Base-by-base conservation (phyloP, 2,329 filamentous ascomycete genomes). In the Colletotrichum euphorbiae region DNA sequence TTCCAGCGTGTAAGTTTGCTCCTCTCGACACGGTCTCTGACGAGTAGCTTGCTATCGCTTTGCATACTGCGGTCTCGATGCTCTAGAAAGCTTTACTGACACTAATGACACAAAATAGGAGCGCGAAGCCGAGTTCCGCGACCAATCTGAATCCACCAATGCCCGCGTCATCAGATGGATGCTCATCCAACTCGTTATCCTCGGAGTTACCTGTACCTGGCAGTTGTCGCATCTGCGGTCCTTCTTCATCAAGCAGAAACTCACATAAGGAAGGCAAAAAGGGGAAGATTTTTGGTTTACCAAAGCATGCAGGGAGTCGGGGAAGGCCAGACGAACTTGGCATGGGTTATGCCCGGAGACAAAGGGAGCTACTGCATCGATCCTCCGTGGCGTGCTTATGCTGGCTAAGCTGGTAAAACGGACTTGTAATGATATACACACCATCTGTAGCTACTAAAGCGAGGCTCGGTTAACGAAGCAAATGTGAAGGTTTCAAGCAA, bases 171-270 rank as follows among this genome's bases (percentile, higher is more conserved):
- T 98, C 57, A 90, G 94, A 74, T 99, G 96, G 95, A 95, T 96
- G 73, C 77, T 98, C 72, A 91, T 98, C 73, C 96, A 99, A 81
- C 84, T 98, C 69, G 87, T 90, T 59, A 89, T 98, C 42, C 85
- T 99, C 61, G 93, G 90, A 62, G 85, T 91, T 63, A 97, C 96
- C 38, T 99, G 96, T 82, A 93, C 93, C 70, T 99, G 96, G 96
- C 96, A 99, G 81, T 85, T 99, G 52, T 97, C 94, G 61, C 95
- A 99, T 82, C 87, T 99, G 75, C 89, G 96, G 74, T 92, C 93
- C 52, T 99, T 99, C 88, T 99, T 99, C 85, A 99, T 99, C 85
- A 99, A 99, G 88, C 95, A 98, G 85, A 99, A 99, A 87, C 90
- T 99, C 79, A 98, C 96, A 69, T 99, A 89, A 81, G 74, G 40